A percentile compares a stretch with the other conserved stretches of the same genome.
These are phyloP conservation scores for Aspergillus quadrilineatus DNA, from an alignment of 2,329 filamentous ascomycete species.

Conservation along the genomic window DNA sequence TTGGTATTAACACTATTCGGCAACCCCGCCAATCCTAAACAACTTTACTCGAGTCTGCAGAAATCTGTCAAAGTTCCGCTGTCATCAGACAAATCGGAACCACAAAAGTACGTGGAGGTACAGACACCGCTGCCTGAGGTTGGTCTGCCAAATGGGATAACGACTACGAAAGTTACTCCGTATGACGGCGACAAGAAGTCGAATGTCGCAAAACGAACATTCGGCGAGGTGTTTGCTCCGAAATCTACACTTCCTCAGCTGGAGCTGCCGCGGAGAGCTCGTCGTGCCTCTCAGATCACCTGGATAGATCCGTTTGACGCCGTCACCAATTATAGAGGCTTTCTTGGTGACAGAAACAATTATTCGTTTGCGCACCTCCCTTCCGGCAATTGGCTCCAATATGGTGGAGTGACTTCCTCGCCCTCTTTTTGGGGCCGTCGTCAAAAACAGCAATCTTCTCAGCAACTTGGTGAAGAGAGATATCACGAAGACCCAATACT, in stretches of 20 bases:
- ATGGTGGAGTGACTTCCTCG: constrained; percentile 39
- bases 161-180: constrained; percentile 65
- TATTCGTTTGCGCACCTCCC: constrained; percentile 43
- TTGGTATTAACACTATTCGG: constrained; percentile 75
- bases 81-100: constrained; percentile 38
- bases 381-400: constrained; percentile 46
- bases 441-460: constrained; percentile 30
- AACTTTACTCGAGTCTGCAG: constrained; percentile 84
- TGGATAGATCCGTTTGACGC: constrained; percentile 47
- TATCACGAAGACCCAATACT: constrained; percentile 29
- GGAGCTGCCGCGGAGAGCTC: constrained; percentile 42
- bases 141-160: constrained; percentile 71
- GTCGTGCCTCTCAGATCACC: constrained; percentile 30
- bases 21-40: constrained; percentile 69
- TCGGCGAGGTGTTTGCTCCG: constrained; percentile 48
- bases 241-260: constrained; percentile 38
- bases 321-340: constrained; percentile 33
- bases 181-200: constrained; percentile 36
- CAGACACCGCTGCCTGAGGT: constrained; percentile 59
- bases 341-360: constrained; percentile 39
- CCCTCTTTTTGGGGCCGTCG: constrained; percentile 40
- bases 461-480: constrained; percentile 24
- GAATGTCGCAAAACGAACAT: constrained; percentile 37
- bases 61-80: constrained; percentile 41
- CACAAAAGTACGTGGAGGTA: constrained; percentile 40